phyloP scores from a whole-genome alignment of 352 stramenopile species.

The Pythium sukuiense region DNA sequence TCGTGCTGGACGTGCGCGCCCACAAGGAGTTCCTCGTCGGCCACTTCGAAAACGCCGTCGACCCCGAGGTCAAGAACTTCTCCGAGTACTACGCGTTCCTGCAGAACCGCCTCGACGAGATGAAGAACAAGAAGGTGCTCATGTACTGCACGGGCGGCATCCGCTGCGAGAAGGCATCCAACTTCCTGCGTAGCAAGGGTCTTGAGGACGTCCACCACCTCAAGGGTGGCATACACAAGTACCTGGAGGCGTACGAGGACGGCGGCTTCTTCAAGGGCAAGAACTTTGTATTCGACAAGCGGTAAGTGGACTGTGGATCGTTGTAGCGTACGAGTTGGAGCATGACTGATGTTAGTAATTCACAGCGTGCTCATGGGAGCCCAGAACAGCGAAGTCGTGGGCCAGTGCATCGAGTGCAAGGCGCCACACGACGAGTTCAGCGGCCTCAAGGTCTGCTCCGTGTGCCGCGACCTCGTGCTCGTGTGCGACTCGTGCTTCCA shows the following conservation, averaged over 20 bases:
- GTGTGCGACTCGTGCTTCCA: conserved; percentile 69
- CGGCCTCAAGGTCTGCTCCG: conserved; percentile 66
- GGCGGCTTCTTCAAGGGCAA: conserved; percentile 78
- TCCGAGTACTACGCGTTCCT: conserved; percentile 73
- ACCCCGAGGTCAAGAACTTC: conserved; percentile 80
- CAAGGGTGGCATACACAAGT: conserved; percentile 80
- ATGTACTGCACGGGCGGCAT: conserved; percentile 89
- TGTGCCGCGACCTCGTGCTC: conserved; percentile 70
- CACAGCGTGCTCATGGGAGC: conserved; percentile 36
- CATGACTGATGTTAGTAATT: conserved; percentile 5
- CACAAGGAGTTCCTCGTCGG: conserved; percentile 81
- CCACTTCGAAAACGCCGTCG: conserved; percentile 69
- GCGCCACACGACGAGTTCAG: conserved; percentile 26
- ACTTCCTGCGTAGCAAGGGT: conserved; percentile 68
- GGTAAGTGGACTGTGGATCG: conserved; percentile 58
- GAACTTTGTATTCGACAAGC: conserved; percentile 88
- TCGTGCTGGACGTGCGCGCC: conserved; percentile 76
- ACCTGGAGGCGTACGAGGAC: conserved; percentile 75
- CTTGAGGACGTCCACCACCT: conserved; percentile 76
- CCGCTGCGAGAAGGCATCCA: conserved; percentile 85
- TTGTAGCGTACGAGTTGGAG: neutral
- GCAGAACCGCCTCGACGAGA: conserved; percentile 48
- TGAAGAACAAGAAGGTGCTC: conserved; percentile 73
- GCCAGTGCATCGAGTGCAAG: conserved; percentile 71
- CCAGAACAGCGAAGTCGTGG: conserved; percentile 50